Evolutionary conservation across 306 rosid genomes (phyloP).

Genomic region (Comarum palustre): DNA sequence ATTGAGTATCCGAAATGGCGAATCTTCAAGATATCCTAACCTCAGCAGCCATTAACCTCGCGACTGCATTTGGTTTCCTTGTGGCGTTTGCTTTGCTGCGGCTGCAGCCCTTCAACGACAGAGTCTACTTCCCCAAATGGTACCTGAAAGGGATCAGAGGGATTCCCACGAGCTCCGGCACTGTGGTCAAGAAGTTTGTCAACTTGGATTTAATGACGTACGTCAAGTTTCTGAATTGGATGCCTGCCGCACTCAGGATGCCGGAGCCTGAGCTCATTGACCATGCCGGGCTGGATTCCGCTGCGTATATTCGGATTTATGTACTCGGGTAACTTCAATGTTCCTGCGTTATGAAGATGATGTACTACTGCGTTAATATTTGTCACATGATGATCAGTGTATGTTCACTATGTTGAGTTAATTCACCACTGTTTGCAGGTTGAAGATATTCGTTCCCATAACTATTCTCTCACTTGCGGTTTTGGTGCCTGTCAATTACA

Average conservation of each 20-base stretch:
- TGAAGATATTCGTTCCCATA: conserved; percentile 70
- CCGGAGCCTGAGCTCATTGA: conserved; percentile 87
- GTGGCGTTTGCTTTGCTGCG: conserved; percentile 71
- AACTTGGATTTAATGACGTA: conserved; percentile 60
- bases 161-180: conserved; percentile 52
- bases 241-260: conserved; percentile 90
- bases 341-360: neutral
- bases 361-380: neutral
- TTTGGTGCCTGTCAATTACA: conserved; percentile 83
- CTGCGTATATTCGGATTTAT: conserved; percentile 78
- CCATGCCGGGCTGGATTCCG: conserved; percentile 90
- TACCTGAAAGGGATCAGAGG: conserved; percentile 81
- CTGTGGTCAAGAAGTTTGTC: conserved; percentile 45
- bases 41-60: conserved; percentile 66
- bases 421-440: conserved; percentile 37
- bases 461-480: conserved; percentile 53
- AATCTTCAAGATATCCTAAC: conserved; percentile 50
- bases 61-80: conserved; percentile 58
- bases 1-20: conserved; percentile 49
- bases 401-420: neutral
- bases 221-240: conserved; percentile 76
- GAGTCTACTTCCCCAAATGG: conserved; percentile 96
- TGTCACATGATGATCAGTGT: neutral
- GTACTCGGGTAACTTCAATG: conserved; percentile 61
- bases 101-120: conserved; percentile 77